Evolutionary conservation across 495 filamentous ascomycete species (phyloP).

Genomic region (Niebla homalea): DNA sequence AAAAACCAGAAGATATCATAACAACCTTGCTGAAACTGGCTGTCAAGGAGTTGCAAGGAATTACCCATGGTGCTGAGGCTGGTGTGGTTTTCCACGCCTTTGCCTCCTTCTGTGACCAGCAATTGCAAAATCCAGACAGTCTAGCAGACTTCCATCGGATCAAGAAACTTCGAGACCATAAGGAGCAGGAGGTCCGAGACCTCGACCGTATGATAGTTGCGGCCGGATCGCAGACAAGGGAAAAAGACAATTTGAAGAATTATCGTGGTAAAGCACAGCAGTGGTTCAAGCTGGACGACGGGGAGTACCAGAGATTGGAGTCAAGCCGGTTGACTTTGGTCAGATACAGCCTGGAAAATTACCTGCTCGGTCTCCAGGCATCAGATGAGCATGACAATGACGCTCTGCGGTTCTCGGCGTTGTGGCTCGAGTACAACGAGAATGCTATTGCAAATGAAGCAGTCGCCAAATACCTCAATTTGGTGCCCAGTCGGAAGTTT

Average conservation of each 20-base stretch:
- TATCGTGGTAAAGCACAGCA: constrained; percentile 53
- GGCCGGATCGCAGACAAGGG: constrained; percentile 32
- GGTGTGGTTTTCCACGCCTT: constrained; percentile 90
- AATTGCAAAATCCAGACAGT: constrained; percentile 70
- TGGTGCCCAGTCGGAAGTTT: constrained; percentile 83
- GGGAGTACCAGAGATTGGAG: constrained; percentile 67
- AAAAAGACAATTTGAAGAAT: constrained; percentile 32
- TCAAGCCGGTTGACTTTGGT: constrained; percentile 67
- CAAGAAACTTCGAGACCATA: constrained; percentile 64
- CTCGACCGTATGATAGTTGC: constrained; percentile 43
- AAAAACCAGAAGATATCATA: constrained; percentile 84
- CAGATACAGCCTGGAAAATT: constrained; percentile 82
- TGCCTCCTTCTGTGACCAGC: constrained; percentile 86
- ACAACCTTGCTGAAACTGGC: constrained; percentile 69
- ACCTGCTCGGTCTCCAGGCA: constrained; percentile 69
- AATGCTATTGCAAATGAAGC: constrained; percentile 60
- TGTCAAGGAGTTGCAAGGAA: constrained; percentile 64
- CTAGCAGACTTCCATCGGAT: constrained; percentile 76
- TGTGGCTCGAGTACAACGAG: constrained; percentile 80
- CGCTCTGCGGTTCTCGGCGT: constrained; percentile 80
- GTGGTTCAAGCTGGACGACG: constrained; percentile 81
- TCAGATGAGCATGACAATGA: constrained; percentile 83
- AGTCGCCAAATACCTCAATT: constrained; percentile 50
- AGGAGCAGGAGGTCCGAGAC: constrained; percentile 61
- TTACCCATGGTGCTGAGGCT: constrained; percentile 54